phyloP scores from a whole-genome alignment of 2,329 filamentous ascomycete species.

The Talaromyces sp. region DNA sequence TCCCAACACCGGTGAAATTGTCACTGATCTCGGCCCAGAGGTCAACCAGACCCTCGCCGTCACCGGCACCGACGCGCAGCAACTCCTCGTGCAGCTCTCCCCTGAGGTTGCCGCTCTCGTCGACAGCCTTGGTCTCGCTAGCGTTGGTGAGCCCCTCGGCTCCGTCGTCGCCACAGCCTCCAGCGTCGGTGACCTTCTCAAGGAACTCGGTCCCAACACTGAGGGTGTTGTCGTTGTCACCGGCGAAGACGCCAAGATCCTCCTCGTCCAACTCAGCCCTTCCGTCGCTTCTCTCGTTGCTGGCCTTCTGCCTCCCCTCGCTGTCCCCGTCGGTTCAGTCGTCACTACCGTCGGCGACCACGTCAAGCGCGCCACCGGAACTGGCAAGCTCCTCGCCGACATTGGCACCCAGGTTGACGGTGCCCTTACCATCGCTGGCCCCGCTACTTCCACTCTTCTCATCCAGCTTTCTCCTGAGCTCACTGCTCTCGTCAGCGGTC shows the following conservation, averaged over 20 bases:
- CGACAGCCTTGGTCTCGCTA: constrained; percentile 29
- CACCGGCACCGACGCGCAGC: constrained; percentile 26
- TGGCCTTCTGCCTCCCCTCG: constrained; percentile 31
- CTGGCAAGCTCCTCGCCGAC: constrained; percentile 28
- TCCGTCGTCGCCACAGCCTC: constrained; percentile 27
- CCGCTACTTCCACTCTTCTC: constrained; percentile 30
- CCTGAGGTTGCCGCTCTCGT: constrained; percentile 30
- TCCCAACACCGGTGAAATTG: constrained; percentile 27
- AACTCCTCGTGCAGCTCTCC: constrained; percentile 32
- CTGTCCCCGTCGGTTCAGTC: constrained; percentile 28
- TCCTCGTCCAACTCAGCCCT: constrained; percentile 32
- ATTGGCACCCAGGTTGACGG: constrained; percentile 25
- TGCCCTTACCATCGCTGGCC: constrained; percentile 30
- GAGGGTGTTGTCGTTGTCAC: constrained; percentile 32
- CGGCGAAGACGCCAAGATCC: constrained; percentile 28
- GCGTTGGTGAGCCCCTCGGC: constrained; percentile 27
- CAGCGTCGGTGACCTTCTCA: constrained; percentile 27
- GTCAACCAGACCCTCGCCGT: constrained; percentile 32
- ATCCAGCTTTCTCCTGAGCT: constrained; percentile 33
- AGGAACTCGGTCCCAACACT: constrained; percentile 24
- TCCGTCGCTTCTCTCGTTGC: constrained; percentile 28
- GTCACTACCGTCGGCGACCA: constrained; percentile 28
- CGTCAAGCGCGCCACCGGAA: constrained; percentile 27
- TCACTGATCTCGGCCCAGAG: constrained; percentile 32
- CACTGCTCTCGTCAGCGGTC: constrained; percentile 27